These are phyloP conservation scores for Zelopaecilomyces penicillatus DNA, from an alignment of 2,329 filamentous ascomycete species.

Conservation along the genomic window DNA sequence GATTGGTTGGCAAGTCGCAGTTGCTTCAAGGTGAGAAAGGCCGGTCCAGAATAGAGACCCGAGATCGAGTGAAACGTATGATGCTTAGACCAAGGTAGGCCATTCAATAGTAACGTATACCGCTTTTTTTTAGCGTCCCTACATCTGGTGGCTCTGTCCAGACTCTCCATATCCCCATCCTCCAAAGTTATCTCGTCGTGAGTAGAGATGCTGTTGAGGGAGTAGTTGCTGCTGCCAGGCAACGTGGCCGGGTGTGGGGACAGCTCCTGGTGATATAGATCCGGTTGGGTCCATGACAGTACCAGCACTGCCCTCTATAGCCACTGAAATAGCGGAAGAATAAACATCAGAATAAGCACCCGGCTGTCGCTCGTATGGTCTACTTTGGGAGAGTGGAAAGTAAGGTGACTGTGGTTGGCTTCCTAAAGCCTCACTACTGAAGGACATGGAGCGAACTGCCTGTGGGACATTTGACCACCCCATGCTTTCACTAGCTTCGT, in stretches of 20 bases:
- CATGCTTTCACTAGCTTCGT: constrained; percentile 34
- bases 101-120: too few relatives aligned
- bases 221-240: constrained; percentile 33
- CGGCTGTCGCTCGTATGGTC: constrained; percentile 35
- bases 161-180: constrained; percentile 26
- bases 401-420: constrained; percentile 30
- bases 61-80: too few relatives aligned
- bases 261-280: constrained; percentile 23
- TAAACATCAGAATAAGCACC: constrained; percentile 38
- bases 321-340: constrained; percentile 28
- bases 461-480: constrained; percentile 36
- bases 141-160: too few relatives aligned
- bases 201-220: constrained; percentile 3
- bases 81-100: too few relatives aligned
- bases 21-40: too few relatives aligned
- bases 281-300: constrained; percentile 11
- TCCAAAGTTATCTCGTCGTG: constrained; percentile 26
- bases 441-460: constrained; percentile 39
- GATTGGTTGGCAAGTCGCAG: too few relatives aligned
- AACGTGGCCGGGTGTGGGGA: constrained; percentile 29
- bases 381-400: constrained; percentile 29
- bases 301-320: constrained; percentile 19
- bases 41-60: too few relatives aligned
- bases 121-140: too few relatives aligned
- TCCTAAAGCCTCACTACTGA: constrained; percentile 33